Conservation (phyloP, 495 filamentous ascomycete species). For the Talaromyces proteolyticus region DNA sequence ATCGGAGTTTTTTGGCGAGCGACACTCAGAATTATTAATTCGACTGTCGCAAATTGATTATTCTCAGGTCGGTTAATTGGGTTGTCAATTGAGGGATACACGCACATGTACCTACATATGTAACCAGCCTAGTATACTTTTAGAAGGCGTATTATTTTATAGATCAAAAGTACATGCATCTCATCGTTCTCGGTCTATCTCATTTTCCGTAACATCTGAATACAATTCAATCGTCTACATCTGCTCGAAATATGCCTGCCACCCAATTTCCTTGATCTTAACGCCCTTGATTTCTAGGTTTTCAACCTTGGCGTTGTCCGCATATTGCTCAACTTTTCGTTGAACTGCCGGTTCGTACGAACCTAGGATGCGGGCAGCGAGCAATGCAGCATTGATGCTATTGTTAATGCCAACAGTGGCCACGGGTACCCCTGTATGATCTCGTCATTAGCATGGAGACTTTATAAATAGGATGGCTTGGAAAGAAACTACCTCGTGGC, state of each 20-base stretch:
- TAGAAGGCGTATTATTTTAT: neutral
- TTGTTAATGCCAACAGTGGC: constrained; percentile 93
- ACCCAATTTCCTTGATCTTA: constrained; percentile 52
- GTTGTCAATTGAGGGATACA: no score
- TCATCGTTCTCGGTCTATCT: no score
- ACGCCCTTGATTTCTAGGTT: constrained; percentile 50
- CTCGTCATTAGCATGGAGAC: constrained; percentile 8
- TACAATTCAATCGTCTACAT: constrained; percentile 31
- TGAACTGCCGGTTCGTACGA: constrained; percentile 52
- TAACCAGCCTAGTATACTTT: no score
- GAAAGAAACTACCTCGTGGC: constrained; percentile 56
- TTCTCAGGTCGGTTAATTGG: neutral
- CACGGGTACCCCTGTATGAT: constrained; percentile 63
- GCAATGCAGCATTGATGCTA: constrained; percentile 81
- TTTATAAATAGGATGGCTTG: neutral
- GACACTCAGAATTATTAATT: no score
- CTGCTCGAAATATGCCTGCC: constrained; percentile 61
- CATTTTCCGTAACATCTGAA: no score
- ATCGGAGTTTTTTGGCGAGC: neutral
- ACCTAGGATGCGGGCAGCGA: constrained; percentile 83
- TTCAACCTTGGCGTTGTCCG: constrained; percentile 60
- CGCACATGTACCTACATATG: no score
- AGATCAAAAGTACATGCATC: neutral
- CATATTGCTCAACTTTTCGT: constrained; percentile 61
- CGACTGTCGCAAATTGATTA: neutral